phyloP scores from a whole-genome alignment of 371 early-diverging fungal genomes.

The Apophysomyces trapeziformis region DNA sequence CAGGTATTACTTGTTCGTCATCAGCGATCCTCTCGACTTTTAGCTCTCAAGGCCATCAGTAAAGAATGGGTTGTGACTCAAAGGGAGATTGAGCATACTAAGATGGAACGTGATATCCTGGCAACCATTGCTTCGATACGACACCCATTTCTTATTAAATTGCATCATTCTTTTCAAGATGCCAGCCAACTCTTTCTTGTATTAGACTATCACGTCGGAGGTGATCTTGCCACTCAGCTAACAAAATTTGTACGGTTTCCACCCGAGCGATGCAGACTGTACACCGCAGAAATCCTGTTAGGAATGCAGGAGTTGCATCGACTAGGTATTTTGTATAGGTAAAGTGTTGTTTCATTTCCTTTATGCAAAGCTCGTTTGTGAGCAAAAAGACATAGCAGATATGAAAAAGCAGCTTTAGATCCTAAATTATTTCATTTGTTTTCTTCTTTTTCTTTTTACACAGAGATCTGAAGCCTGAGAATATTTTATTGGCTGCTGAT shows the following conservation, averaged over 20 bases:
- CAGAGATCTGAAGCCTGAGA: constrained; percentile 72
- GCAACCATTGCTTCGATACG: constrained; percentile 41
- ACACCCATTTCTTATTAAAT: constrained; percentile 94
- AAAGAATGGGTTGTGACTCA: constrained; percentile 88
- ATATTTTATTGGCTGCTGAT: constrained; percentile 64
- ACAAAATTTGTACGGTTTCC: constrained; percentile 38
- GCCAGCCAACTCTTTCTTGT: constrained; percentile 89
- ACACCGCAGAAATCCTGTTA: constrained; percentile 87
- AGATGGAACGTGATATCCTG: constrained; percentile 51
- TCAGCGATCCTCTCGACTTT: constrained; percentile 66
- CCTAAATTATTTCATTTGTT: not conserved
- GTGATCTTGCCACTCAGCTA: constrained; percentile 94
- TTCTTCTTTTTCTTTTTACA: constrained; percentile 19
- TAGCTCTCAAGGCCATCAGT: constrained; percentile 95
- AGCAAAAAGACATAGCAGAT: too few species aligned
- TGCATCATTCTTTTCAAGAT: constrained; percentile 94
- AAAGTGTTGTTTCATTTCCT: constrained; percentile 10
- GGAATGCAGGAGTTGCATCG: constrained; percentile 89
- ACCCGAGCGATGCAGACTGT: constrained; percentile 59
- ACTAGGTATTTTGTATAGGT: constrained; percentile 86
- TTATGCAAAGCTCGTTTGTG: too few species aligned
- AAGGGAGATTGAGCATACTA: constrained; percentile 82
- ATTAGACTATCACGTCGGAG: constrained; percentile 95
- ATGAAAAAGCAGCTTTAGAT: too few species aligned
- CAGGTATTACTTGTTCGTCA: constrained; percentile 89